Conservation (phyloP, 148 eudicot genomes). For the Rhododendron ovatum region DNA sequence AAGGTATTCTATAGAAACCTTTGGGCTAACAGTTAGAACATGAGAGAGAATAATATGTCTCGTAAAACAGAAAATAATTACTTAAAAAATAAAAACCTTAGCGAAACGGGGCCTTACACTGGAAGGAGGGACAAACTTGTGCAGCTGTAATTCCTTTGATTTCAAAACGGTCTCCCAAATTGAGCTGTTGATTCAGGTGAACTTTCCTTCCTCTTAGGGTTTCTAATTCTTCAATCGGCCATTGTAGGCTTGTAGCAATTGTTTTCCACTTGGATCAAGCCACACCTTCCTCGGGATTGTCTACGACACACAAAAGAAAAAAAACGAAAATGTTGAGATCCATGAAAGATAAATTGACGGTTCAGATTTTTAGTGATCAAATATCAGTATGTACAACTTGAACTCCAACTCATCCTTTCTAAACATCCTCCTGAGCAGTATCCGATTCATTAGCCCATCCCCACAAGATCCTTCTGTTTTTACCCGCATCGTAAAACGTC, state of each 20-base stretch:
- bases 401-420: conserved; percentile 78
- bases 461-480: conserved; percentile 54
- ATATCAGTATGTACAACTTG: conserved; percentile 27
- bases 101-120: not conserved
- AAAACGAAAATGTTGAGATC: not conserved
- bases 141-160: conserved; percentile 42
- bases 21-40: too few species aligned
- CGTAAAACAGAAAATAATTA: too few species aligned
- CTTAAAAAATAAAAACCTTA: too few species aligned
- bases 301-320: conserved; percentile 12
- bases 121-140: conserved; percentile 32
- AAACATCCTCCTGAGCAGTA: conserved; percentile 20
- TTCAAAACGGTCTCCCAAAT: conserved; percentile 24
- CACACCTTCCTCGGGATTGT: conserved; percentile 38
- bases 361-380: too few species aligned
- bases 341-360: too few species aligned
- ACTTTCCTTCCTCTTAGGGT: conserved; percentile 29
- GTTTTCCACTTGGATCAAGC: conserved; percentile 51
- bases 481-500: conserved; percentile 49
- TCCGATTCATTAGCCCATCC: conserved; percentile 83
- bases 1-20: too few species aligned
- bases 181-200: conserved; percentile 17
- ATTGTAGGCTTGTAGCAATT: conserved; percentile 53
- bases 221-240: conserved; percentile 55
- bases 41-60: too few species aligned